These are phyloP conservation scores for Chondrus crispus DNA, from an alignment of 23 red algal genomes.

Conservation along the genomic window DNA sequence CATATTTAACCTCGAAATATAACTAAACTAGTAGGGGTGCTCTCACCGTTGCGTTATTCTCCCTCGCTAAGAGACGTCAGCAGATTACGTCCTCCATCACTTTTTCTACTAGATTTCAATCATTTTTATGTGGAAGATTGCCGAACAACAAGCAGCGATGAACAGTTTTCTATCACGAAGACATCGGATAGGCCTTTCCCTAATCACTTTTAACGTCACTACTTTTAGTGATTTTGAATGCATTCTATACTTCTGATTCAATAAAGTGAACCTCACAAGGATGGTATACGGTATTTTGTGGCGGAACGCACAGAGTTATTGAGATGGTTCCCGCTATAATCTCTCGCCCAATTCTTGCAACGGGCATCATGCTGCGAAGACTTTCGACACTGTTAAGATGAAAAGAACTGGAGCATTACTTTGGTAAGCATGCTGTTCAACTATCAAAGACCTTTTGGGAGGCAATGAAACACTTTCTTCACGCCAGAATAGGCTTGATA, in stretches of 20 bases:
- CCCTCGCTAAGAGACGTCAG: not conserved
- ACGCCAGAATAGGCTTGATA: not conserved
- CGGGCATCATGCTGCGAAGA: not conserved
- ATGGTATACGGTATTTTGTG: not conserved
- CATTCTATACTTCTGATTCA: not conserved
- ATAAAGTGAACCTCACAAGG: not conserved
- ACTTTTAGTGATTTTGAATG: not conserved
- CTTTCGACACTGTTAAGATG: not conserved
- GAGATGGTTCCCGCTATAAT: not conserved
- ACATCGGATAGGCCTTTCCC: not conserved
- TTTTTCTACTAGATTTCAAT: not conserved
- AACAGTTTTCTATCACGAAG: not conserved
- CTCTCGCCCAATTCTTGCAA: not conserved
- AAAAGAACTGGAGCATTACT: not conserved
- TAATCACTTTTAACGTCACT: not conserved
- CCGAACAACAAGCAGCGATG: not conserved
- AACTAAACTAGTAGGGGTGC: too few relatives aligned
- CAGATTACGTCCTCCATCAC: not conserved
- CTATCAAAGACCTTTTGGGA: conserved; percentile 1
- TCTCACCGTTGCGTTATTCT: not conserved
- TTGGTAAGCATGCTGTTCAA: not conserved
- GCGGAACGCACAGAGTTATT: not conserved
- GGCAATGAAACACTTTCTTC: not conserved
- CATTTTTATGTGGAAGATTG: not conserved
- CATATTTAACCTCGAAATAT: too few relatives aligned